Evolutionary conservation across 1,139 yeast genomes (phyloP), one percentile per base, ranked within the genome.

Genomic region (Geotrichum cucujoidarum): DNA sequence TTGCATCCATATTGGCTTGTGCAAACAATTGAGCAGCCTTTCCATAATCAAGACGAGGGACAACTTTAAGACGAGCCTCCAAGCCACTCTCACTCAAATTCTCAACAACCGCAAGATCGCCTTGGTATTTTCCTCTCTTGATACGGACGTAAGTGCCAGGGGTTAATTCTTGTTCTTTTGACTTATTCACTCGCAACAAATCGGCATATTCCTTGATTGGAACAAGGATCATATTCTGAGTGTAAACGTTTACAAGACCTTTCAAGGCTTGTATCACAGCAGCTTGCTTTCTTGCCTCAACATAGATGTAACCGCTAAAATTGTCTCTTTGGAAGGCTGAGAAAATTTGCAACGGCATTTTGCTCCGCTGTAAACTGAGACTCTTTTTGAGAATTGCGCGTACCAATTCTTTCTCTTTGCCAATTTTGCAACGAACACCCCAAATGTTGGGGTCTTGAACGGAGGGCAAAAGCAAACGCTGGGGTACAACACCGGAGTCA

Each of bases 181-280:
- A 80, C 66, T 86, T 89, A 50, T 83, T 87, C 56, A 95, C 97
- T 61, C 95, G 85, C 64, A 92, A 75, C 61, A 94, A 74, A 64
- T 90, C 95, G 3, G 97, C 96, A 65, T 90, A 86, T 68, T 92
- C 98, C 63, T 88, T 88, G 51, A 92, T 95, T 2, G 98, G 97
- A 38, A 92, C 97, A 56, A 92, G 74, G 40, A 90, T 75, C 68
- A 89, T 87, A 55, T 79, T 74, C 50, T 82, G 73, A 42, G 69
- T 67, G 59, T 80, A 85, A 33, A 92, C 81, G 65, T 89, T 90
- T 39, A 94, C 92, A 67, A 94, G 78, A 68, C 97, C 97, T 43
- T 80, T 77, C 54, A 92, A 75, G 13, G 96, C 96, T 53, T 79
- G 81, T 61, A 84, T 87, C 43, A 92, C 95, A 20, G 96, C 97